Evolutionary conservation across 352 stramenopile species (phyloP).

Genomic region (Phytophthora colocasiae): DNA sequence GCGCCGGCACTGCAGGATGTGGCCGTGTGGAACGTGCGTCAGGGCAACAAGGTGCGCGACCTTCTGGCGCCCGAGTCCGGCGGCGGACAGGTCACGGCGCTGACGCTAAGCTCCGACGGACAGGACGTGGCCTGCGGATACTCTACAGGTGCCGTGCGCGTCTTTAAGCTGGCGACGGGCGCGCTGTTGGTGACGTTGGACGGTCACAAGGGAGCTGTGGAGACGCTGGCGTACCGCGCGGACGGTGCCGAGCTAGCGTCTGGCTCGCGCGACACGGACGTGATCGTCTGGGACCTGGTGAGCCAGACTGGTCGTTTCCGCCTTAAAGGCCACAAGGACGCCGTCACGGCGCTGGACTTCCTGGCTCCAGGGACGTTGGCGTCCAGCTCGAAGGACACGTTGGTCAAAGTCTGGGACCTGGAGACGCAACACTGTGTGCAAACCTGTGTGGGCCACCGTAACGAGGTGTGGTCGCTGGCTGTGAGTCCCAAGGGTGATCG

Average conservation of each 20-base stretch:
- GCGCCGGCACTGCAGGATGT: conserved; percentile 91
- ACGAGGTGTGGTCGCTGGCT: conserved; percentile 93
- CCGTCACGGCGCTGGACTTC: conserved; percentile 92
- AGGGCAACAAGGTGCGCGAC: conserved; percentile 84
- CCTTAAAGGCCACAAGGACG: conserved; percentile 94
- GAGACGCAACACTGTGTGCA: conserved; percentile 95
- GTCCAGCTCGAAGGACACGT: conserved; percentile 93
- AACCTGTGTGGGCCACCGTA: conserved; percentile 93
- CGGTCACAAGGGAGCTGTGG: conserved; percentile 87
- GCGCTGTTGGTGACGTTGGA: conserved; percentile 87
- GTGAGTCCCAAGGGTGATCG: conserved; percentile 69
- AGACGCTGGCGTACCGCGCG: conserved; percentile 75
- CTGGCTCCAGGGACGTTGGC: conserved; percentile 61
- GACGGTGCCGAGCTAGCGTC: conserved; percentile 86
- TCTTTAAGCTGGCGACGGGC: conserved; percentile 84
- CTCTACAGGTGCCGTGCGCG: conserved; percentile 77
- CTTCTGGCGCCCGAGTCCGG: conserved; percentile 46
- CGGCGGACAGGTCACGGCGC: conserved; percentile 78
- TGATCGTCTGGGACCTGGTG: conserved; percentile 95
- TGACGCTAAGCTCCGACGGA: conserved; percentile 83
- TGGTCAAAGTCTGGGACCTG: conserved; percentile 96
- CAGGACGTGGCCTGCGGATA: conserved; percentile 84
- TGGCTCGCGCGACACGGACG: conserved; percentile 91
- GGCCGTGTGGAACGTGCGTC: conserved; percentile 92
- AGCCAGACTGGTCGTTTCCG: conserved; percentile 90